Conservation (phyloP, 352 stramenopile genomes). For the Pythium chondricola region DNA sequence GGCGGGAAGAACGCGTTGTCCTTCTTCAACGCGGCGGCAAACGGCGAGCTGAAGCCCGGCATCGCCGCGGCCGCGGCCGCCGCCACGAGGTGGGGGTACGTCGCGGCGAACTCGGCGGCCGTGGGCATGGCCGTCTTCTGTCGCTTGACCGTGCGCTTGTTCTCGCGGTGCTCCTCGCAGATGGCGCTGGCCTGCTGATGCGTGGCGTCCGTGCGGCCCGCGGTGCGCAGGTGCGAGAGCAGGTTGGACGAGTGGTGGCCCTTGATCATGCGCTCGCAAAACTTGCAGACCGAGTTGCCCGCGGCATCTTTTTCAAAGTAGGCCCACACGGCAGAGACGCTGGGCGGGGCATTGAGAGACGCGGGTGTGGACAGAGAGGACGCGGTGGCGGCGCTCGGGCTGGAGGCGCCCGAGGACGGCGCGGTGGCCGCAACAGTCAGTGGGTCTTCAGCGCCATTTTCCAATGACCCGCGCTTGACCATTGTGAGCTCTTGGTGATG, state of each 20-base stretch:
- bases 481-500: conserved; percentile 24
- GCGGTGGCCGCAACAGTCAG: conserved; percentile 3
- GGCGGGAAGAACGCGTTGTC: conserved; percentile 14
- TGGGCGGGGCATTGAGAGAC: conserved; percentile 35
- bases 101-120: conserved; percentile 42
- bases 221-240: conserved; percentile 70
- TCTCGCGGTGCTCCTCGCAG: conserved; percentile 77
- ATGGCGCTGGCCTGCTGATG: conserved; percentile 72
- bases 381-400: conserved; percentile 5
- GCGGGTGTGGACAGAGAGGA: not conserved
- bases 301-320: conserved; percentile 76
- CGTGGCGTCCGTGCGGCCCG: conserved; percentile 52
- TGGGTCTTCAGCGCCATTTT: conserved; percentile 13
- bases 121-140: conserved; percentile 54
- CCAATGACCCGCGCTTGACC: conserved; percentile 17
- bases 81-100: conserved; percentile 39
- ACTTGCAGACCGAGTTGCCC: conserved; percentile 81
- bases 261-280: conserved; percentile 81
- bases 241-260: conserved; percentile 81
- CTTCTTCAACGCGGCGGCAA: conserved; percentile 20
- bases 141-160: conserved; percentile 69
- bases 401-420: conserved; percentile 1
- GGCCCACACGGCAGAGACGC: conserved; percentile 73
- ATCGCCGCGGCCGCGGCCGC: conserved; percentile 37
- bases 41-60: conserved; percentile 15